These are phyloP conservation scores for Guadua angustifolia DNA, from an alignment of 176 grass and related monocot genomes.

Conservation along the genomic window DNA sequence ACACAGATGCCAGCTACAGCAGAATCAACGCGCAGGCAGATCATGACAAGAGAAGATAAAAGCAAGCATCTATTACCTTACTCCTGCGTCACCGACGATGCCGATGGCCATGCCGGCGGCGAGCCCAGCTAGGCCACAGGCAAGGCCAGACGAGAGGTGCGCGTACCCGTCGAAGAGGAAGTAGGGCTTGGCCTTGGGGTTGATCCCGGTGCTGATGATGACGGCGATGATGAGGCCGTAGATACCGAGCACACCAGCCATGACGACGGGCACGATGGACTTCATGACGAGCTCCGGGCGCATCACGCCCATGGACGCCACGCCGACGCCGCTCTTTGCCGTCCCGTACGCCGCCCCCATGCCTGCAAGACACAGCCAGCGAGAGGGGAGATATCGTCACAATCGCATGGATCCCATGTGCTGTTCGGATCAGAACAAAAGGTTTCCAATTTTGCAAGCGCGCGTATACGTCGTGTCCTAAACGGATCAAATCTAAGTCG, in stretches of 20 bases:
- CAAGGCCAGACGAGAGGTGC: slow-evolving; percentile 65
- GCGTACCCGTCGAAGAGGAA: slow-evolving; percentile 74
- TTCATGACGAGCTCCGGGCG: slow-evolving; percentile 79
- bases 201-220: slow-evolving; percentile 78
- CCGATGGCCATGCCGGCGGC: slow-evolving; percentile 76
- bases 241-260: slow-evolving; percentile 78
- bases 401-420: slow-evolving; percentile 3
- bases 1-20: neutral
- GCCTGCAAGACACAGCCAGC: slow-evolving; percentile 32
- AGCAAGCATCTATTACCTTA: slow-evolving; percentile 46
- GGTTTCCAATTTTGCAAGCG: neutral
- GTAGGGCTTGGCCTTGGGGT: slow-evolving; percentile 79
- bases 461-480: neutral
- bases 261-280: slow-evolving; percentile 77
- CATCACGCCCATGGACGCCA: slow-evolving; percentile 76
- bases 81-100: slow-evolving; percentile 70
- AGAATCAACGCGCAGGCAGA: neutral
- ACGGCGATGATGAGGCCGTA: slow-evolving; percentile 74
- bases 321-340: slow-evolving; percentile 70
- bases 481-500: neutral
- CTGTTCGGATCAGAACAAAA: neutral
- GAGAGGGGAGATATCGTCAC: slow-evolving; percentile 19
- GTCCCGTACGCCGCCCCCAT: slow-evolving; percentile 77
- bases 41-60: neutral
- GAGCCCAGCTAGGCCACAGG: slow-evolving; percentile 65